phyloP scores from a whole-genome alignment of 2,329 filamentous ascomycete species.

The Talaromyces sp. region DNA sequence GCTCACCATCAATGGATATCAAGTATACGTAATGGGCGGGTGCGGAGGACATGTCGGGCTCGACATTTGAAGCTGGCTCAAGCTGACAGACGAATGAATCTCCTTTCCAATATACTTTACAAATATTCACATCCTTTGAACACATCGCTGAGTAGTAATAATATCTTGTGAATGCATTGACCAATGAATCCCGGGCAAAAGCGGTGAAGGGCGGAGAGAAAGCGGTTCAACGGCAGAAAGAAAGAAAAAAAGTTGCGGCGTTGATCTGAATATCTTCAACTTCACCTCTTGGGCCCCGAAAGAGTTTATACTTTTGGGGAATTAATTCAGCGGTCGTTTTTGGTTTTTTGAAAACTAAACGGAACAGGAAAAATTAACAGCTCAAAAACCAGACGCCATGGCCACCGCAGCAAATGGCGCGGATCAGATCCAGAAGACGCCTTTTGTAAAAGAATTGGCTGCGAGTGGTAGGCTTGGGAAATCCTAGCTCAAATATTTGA shows the following conservation, averaged over 20 bases:
- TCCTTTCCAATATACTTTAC: not conserved
- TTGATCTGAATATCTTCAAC: conserved; percentile 1
- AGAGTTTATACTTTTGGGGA: not conserved
- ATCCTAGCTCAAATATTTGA: not conserved
- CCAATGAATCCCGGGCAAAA: conserved; percentile 1
- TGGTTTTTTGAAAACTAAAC: not conserved
- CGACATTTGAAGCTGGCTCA: not conserved
- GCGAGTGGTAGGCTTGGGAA: conserved; percentile 63
- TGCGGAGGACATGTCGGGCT: not conserved
- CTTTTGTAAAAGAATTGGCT: conserved; percentile 77
- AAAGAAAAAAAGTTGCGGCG: conserved; percentile 15
- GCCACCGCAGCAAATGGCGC: conserved; percentile 2
- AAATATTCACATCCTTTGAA: not conserved
- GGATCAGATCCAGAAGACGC: conserved; percentile 42
- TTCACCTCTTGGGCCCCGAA: not conserved
- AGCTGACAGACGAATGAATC: not conserved
- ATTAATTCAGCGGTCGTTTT: not conserved
- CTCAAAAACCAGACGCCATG: conserved; percentile 5
- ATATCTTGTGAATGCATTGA: not conserved
- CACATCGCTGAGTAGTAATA: not conserved
- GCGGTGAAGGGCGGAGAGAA: conserved; percentile 9
- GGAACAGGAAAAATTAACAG: not conserved
- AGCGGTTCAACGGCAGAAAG: conserved; percentile 2
- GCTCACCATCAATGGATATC: no score
- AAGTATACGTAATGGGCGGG: not conserved